Evolutionary conservation across 108 stramenopile genomes (phyloP).

Genomic region (Skeletonema grethae): DNA sequence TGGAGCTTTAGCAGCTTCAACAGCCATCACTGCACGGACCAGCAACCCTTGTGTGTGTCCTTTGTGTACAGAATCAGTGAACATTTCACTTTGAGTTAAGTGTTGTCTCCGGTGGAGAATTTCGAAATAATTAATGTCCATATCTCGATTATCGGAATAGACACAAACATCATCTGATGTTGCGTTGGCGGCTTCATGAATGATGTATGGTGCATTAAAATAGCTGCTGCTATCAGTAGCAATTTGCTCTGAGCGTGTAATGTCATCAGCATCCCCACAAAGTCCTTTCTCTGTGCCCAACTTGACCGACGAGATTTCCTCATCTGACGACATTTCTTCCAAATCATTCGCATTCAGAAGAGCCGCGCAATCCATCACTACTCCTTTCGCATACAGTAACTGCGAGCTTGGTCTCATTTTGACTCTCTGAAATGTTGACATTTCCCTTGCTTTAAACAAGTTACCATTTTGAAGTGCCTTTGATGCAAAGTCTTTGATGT

Average conservation of each 20-base stretch:
- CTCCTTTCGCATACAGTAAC: slow-evolving; percentile 63
- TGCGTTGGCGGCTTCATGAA: slow-evolving; percentile 21
- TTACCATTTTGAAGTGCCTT: slow-evolving; percentile 66
- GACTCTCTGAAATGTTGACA: slow-evolving; percentile 67
- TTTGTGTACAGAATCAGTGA: slow-evolving; percentile 47
- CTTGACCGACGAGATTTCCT: slow-evolving; percentile 17
- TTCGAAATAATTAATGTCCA: slow-evolving; percentile 55
- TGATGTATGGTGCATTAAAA: slow-evolving; percentile 60
- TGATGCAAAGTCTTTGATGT: slow-evolving; percentile 61
- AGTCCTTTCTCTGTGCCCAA: slow-evolving; percentile 65
- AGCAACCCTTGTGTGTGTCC: slow-evolving; percentile 69
- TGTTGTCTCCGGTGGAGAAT: slow-evolving; percentile 35
- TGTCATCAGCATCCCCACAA: slow-evolving; percentile 66
- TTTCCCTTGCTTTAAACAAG: slow-evolving; percentile 72
- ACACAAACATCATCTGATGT: slow-evolving; percentile 11
- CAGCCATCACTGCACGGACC: slow-evolving; percentile 60
- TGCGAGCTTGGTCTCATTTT: slow-evolving; percentile 68
- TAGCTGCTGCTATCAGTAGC: slow-evolving; percentile 57
- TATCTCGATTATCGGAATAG: slow-evolving; percentile 72
- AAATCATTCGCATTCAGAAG: slow-evolving; percentile 50
- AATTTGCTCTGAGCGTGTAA: slow-evolving; percentile 60
- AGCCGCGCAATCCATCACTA: slow-evolving; percentile 71
- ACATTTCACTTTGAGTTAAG: slow-evolving; percentile 36
- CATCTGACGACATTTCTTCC: slow-evolving; percentile 13
- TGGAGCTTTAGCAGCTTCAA: slow-evolving; percentile 65